phyloP scores from a whole-genome alignment of 179 eudicot species.

The Camellia oleifera region DNA sequence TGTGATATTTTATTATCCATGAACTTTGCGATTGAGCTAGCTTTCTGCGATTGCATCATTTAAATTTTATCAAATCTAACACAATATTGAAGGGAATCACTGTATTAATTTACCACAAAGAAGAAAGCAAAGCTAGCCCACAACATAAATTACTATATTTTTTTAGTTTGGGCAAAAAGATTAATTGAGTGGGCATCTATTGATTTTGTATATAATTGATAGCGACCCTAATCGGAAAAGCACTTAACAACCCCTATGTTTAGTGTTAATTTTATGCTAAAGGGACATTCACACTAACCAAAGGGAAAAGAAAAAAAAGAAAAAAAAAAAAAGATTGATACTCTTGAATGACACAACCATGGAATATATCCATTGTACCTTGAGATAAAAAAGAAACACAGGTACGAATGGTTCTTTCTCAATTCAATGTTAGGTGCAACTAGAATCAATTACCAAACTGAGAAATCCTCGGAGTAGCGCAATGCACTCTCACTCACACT shows the following conservation, averaged over 20 bases:
- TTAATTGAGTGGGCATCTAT: no score
- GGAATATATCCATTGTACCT: conserved; percentile 13
- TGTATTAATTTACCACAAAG: conserved; percentile 1
- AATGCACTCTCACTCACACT: background rate
- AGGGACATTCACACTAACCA: conserved; percentile 17
- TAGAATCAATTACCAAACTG: no score
- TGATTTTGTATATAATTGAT: conserved; percentile 9
- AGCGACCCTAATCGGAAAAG: conserved; percentile 14
- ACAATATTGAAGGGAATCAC: background rate
- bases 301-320: background rate
- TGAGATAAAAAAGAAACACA: no score
- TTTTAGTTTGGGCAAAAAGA: conserved; percentile 15
- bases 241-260: conserved; percentile 8
- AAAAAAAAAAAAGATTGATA: conserved; percentile 14
- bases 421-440: no score
- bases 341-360: conserved; percentile 1
- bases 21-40: background rate
- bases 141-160: background rate
- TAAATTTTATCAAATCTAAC: background rate
- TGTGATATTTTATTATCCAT: background rate
- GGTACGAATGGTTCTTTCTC: no score
- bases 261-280: conserved; percentile 26
- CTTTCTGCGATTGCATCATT: conserved; percentile 5
- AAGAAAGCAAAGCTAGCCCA: background rate
- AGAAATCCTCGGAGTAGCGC: background rate